Evolutionary conservation across 805 yeast genomes (phyloP).

Genomic region (Kuraishia piskuri): DNA sequence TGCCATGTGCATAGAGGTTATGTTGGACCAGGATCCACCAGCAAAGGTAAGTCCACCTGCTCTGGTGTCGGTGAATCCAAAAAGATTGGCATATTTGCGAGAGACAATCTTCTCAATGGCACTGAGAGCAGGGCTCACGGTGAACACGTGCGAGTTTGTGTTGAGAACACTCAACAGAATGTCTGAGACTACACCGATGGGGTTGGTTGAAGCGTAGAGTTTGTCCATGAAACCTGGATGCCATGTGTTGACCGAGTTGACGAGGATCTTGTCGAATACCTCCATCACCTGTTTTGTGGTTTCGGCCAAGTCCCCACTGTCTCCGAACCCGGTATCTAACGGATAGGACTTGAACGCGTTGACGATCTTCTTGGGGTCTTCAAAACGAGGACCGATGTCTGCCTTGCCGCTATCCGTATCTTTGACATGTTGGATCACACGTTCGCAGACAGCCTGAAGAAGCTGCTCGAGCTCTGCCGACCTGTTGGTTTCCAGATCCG

Average conservation of each 20-base stretch:
- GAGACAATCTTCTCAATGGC: constrained; percentile 65
- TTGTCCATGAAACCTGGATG: constrained; percentile 81
- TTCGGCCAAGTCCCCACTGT: constrained; percentile 10
- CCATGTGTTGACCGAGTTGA: constrained; percentile 77
- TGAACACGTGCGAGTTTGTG: constrained; percentile 80
- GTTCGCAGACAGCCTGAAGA: constrained; percentile 39
- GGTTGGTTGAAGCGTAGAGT: constrained; percentile 77
- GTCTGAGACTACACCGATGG: constrained; percentile 74
- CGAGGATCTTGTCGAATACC: constrained; percentile 46
- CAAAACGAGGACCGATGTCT: constrained; percentile 39
- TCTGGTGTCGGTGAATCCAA: constrained; percentile 42
- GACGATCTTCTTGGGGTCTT: constrained; percentile 39
- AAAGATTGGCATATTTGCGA: constrained; percentile 57
- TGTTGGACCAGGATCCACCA: constrained; percentile 85
- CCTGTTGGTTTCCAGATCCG: constrained; percentile 37
- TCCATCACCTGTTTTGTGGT: constrained; percentile 34
- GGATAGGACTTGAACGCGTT: constrained; percentile 15
- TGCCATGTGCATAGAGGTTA: constrained; percentile 73
- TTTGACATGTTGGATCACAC: constrained; percentile 43
- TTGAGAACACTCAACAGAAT: constrained; percentile 58
- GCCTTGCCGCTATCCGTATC: constrained; percentile 34
- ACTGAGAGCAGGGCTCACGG: constrained; percentile 76
- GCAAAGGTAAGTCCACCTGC: constrained; percentile 82
- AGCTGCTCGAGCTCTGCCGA: constrained; percentile 49
- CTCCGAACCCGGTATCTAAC: constrained; percentile 5